Evolutionary conservation across 2,329 filamentous ascomycete species (phyloP).

Genomic region (Diaporthe australafricana): DNA sequence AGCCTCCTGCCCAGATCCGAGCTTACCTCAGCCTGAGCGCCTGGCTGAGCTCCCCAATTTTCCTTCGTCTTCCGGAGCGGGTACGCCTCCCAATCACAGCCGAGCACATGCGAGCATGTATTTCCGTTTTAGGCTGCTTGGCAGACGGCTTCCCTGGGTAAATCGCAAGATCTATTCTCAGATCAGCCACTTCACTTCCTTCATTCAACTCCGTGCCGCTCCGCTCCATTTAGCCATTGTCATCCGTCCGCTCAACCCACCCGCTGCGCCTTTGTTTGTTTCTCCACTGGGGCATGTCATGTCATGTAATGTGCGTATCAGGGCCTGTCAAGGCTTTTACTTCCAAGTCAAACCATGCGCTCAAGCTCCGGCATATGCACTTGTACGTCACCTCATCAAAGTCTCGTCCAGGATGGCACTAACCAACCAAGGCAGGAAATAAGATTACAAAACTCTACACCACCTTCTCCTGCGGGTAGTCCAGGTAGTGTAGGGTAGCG

Average conservation of each 20-base stretch:
- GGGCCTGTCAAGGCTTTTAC: neutral
- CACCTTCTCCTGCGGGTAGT: too few species aligned
- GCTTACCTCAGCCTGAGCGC: conserved; percentile 20
- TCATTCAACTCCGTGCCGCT: neutral
- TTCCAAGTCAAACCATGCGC: conserved; percentile 1
- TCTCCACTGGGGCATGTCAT: neutral
- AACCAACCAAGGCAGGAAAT: conserved; percentile 17
- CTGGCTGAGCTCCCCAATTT: neutral
- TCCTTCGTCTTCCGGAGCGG: neutral
- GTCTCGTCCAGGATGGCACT: neutral
- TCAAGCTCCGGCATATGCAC: conserved; percentile 6
- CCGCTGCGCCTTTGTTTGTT: conserved; percentile 13
- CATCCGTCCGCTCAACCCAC: neutral
- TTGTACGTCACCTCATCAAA: conserved; percentile 25
- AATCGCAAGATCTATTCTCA: conserved; percentile 26
- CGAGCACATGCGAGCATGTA: neutral
- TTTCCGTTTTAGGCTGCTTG: neutral
- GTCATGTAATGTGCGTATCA: neutral
- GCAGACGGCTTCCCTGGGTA: conserved; percentile 19
- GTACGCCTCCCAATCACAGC: neutral
- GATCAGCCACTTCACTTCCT: conserved; percentile 16
- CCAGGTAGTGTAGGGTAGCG: neutral
- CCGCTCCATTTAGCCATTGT: conserved; percentile 8
- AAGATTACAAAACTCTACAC: conserved; percentile 9
- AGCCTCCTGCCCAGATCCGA: neutral